A percentile compares a stretch with the other conserved stretches of the same genome.
Conservation (phyloP, 805 yeast species). For the Sugiyamaella chiloensis region DNA sequence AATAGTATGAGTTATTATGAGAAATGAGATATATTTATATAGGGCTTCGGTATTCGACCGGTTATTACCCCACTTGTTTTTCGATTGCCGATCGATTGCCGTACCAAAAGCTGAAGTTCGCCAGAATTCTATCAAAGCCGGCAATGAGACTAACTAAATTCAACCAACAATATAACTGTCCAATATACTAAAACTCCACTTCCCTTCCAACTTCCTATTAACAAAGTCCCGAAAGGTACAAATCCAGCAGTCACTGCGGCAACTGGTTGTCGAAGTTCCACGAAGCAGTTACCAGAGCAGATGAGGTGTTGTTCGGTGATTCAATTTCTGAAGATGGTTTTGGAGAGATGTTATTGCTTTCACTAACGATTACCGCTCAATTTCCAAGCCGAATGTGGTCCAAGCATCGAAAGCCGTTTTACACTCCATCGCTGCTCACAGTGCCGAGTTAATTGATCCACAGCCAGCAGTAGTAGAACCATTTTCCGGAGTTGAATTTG, state of each 20-base stretch:
- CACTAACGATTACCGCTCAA: constrained; percentile 22
- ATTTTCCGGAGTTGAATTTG: constrained; percentile 2
- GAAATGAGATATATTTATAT: neutral
- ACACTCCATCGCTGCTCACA: constrained; percentile 9
- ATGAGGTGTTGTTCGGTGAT: constrained; percentile 17
- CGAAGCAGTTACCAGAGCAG: constrained; percentile 13
- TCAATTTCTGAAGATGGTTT: constrained; percentile 17
- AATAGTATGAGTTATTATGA: neutral
- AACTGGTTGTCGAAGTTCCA: constrained; percentile 15
- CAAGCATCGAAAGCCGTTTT: constrained; percentile 40
- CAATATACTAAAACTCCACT: no score
- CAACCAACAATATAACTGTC: no score
- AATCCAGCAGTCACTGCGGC: neutral
- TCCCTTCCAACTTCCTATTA: neutral
- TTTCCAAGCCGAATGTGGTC: neutral
- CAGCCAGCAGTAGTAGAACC: constrained; percentile 20
- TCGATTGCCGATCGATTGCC: neutral
- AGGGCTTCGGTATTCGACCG: neutral
- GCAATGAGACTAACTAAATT: no score
- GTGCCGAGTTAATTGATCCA: constrained; percentile 20
- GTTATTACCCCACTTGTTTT: neutral
- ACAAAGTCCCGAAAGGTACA: neutral
- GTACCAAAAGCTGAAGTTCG: neutral
- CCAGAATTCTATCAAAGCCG: no score
- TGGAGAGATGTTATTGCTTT: constrained; percentile 27